Conservation (phyloP, 108 stramenopile species). For the Stephanodiscus minutulus region DNA sequence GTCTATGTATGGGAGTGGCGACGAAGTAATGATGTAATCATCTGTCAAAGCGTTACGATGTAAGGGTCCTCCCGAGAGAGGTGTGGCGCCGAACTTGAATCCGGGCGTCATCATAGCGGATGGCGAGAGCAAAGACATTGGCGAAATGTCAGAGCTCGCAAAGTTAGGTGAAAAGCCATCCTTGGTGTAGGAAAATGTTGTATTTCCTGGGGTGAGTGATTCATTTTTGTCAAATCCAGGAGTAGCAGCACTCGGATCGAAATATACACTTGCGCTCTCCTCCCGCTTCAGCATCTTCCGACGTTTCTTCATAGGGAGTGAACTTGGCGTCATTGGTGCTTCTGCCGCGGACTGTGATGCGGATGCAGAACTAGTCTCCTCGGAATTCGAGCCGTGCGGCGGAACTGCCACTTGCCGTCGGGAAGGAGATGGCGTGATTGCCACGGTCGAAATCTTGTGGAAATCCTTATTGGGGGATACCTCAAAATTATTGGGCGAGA, state of each 20-base stretch:
- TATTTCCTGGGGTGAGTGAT: slow-evolving; percentile 23
- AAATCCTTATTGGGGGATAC: slow-evolving; percentile 13
- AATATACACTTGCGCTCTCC: slow-evolving; percentile 4
- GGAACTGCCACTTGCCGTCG: neutral
- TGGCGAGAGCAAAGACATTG: slow-evolving; percentile 12
- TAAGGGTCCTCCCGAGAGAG: neutral
- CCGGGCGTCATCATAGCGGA: slow-evolving; percentile 24
- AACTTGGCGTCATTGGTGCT: neutral
- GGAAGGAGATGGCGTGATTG: slow-evolving; percentile 35
- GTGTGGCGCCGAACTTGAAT: slow-evolving; percentile 9
- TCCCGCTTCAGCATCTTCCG: slow-evolving; percentile 13
- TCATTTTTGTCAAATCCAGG: neutral
- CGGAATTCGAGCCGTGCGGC: neutral
- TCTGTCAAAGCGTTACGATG: neutral
- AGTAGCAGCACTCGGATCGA: neutral
- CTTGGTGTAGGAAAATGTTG: neutral
- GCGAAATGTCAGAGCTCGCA: neutral
- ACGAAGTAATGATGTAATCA: slow-evolving; percentile 8
- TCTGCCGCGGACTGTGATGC: neutral
- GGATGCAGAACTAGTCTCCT: neutral
- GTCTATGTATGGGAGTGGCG: slow-evolving; percentile 36
- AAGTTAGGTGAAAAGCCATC: slow-evolving; percentile 4
- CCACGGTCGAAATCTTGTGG: slow-evolving; percentile 3
- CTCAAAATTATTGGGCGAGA: slow-evolving; percentile 14
- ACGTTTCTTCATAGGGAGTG: slow-evolving; percentile 36